Base-by-base conservation (phyloP, 768 basidiomycete genomes). In the Sutorius australiensis region DNA sequence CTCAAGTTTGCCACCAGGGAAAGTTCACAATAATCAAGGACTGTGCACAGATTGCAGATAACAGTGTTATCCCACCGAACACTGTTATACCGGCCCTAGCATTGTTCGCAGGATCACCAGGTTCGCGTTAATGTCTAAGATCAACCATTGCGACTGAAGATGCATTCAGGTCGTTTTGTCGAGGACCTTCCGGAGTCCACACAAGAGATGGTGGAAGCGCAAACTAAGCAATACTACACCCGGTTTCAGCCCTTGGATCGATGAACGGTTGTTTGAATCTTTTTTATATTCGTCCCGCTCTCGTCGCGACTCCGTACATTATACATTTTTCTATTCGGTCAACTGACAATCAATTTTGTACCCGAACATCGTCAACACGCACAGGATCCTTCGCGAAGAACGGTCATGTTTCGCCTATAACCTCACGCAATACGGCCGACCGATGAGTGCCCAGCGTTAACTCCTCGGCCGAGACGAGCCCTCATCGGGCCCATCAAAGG, bases 11-110 rank as follows among this genome's bases (percentile, higher is more conserved):
- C 19, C 30, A 28, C 24, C 42, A 98, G 95, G 95, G 97, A 21
- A 94, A 97, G 69, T 97, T 98, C 63, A 86, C 88, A 0, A 94
- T 95, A 53, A 94, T 98, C 69, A 97, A 98, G 67, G 95, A 98
- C 64, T 95, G 94, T 59, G 91, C 89, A 3, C 85, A 82, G 55
- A 84, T 99, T 21, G 86, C 87, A 28, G 95, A 98, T 67, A 87
- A 89, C 58, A 89, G 92, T 0, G 82, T 98, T 34, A 73, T 98
- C 13, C 91, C 95, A 2, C 87, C 93, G 3, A 94, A 92, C 51
- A 94, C 93, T 1, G 92, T 98, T 44, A 83, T 98, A 10, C 94
- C 95, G 1, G 90, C 92, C 3, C 71, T 98, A 54, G 80, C 92
- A 0, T 73, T 87, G 6, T 98, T 95, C 69, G 70, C 82, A 14